Evolutionary conservation across 2,329 filamentous ascomycete genomes (phyloP).

Genomic region (Emydomyces testavorans): DNA sequence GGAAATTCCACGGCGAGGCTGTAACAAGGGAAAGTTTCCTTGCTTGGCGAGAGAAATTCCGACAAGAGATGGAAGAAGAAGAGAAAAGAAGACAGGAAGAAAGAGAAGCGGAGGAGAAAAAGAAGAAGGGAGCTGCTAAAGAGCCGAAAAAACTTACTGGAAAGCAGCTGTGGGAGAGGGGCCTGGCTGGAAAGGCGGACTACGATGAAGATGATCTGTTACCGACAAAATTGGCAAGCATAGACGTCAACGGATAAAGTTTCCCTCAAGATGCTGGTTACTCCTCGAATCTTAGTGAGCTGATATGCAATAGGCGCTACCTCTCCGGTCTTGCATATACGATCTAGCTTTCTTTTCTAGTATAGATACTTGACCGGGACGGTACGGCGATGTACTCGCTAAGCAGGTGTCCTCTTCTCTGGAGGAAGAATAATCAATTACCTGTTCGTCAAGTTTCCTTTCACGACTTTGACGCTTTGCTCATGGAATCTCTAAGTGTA

Average conservation of each 20-base stretch:
- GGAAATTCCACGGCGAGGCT: slow-evolving; percentile 83
- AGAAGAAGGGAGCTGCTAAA: slow-evolving; percentile 61
- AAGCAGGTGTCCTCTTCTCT: too few species aligned
- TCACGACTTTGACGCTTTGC: too few species aligned
- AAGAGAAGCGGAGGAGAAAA: slow-evolving; percentile 70
- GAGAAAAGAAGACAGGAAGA: slow-evolving; percentile 55
- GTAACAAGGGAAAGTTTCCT: slow-evolving; percentile 81
- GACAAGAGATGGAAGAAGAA: slow-evolving; percentile 69
- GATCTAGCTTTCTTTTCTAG: too few species aligned
- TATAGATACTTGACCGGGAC: background rate
- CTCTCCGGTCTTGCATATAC: too few species aligned
- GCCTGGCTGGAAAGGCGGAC: slow-evolving; percentile 54
- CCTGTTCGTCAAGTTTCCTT: background rate
- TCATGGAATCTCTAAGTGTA: too few species aligned
- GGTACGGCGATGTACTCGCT: too few species aligned
- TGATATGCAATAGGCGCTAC: background rate
- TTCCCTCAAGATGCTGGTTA: background rate
- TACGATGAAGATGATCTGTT: slow-evolving; percentile 54
- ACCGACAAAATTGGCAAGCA: slow-evolving; percentile 52
- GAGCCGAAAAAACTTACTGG: slow-evolving; percentile 57
- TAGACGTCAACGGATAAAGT: slow-evolving; percentile 41
- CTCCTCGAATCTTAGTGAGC: background rate
- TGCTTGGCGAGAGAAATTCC: slow-evolving; percentile 68
- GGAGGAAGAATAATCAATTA: background rate
- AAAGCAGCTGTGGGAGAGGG: slow-evolving; percentile 66